These are phyloP conservation scores for Fusarium succisae DNA, from an alignment of 2,329 filamentous ascomycete species.

Conservation along the genomic window DNA sequence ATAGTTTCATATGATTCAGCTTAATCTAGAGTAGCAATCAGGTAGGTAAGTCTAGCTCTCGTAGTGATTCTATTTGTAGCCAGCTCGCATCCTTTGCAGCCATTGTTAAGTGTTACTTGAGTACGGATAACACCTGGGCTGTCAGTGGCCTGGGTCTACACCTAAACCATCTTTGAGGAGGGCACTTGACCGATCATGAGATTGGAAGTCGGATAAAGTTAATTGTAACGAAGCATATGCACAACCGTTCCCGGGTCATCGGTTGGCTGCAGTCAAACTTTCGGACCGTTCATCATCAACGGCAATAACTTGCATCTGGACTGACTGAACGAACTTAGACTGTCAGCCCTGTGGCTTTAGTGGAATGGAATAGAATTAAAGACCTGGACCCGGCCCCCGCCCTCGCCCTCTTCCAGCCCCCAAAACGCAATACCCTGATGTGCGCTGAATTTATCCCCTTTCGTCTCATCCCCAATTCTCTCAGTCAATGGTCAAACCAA, in stretches of 20 bases:
- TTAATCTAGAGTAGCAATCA: too few relatives aligned
- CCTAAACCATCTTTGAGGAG: too few relatives aligned
- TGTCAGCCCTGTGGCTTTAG: not conserved
- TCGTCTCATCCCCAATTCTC: not conserved
- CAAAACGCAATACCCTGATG: slow-evolving; percentile 11
- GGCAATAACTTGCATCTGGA: not conserved
- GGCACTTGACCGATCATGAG: not conserved
- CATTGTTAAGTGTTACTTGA: not conserved
- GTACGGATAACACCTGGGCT: not conserved
- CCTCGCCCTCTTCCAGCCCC: not conserved
- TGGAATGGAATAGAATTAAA: not conserved
- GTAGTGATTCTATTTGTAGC: not conserved
- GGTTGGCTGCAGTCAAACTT: slow-evolving; percentile 6
- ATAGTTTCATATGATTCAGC: not conserved
- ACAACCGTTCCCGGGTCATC: slow-evolving; percentile 1
- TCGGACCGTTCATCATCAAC: slow-evolving; percentile 8
- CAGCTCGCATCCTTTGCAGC: not conserved
- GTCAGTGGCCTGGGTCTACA: not conserved
- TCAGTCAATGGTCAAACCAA: not conserved
- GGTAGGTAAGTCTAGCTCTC: not conserved
- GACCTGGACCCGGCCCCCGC: not conserved
- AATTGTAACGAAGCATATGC: not conserved
- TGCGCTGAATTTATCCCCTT: slow-evolving; percentile 10
- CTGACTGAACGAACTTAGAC: not conserved
- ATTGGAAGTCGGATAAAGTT: not conserved